Percentiles rank a stretch among this genome's conserved stretches.
Conservation (phyloP, 1,284 basidiomycete genomes). For the Cystobasidiaceae sp. region DNA sequence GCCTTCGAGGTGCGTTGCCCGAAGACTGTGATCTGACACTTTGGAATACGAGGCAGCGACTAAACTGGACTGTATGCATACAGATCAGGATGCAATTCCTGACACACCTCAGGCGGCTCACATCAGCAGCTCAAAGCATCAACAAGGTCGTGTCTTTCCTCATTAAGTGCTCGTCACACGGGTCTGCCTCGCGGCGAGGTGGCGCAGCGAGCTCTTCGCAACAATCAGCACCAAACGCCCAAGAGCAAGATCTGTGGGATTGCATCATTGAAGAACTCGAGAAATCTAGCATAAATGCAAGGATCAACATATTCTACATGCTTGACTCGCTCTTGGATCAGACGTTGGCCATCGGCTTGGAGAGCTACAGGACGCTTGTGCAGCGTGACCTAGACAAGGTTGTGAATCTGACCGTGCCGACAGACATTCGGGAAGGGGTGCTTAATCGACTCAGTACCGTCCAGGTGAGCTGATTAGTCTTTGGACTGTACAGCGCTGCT, state of each 20-base stretch:
- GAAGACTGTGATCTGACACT: neutral
- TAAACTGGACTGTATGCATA: neutral
- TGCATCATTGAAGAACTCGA: conserved; percentile 84
- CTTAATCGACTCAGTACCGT: conserved; percentile 77
- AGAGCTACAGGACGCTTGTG: conserved; percentile 70
- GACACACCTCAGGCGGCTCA: conserved; percentile 41
- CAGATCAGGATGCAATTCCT: conserved; percentile 46
- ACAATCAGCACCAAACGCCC: neutral
- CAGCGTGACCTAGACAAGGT: conserved; percentile 66
- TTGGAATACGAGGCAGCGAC: neutral
- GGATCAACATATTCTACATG: conserved; percentile 83
- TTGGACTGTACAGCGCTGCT: neutral
- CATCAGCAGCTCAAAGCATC: conserved; percentile 70
- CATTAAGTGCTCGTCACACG: conserved; percentile 66
- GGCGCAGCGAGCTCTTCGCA: neutral
- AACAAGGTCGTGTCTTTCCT: conserved; percentile 82
- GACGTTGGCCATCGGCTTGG: conserved; percentile 36
- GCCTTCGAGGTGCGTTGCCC: conserved; percentile 40
- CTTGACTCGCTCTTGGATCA: conserved; percentile 63
- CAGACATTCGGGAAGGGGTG: conserved; percentile 66
- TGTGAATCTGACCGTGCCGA: conserved; percentile 73
- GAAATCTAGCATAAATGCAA: conserved; percentile 80
- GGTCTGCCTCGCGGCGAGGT: neutral
- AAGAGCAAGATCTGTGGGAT: conserved; percentile 86
- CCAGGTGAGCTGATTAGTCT: conserved; percentile 58